Base-by-base conservation (phyloP, 1,284 basidiomycete genomes). In the Blastosporella zonata region DNA sequence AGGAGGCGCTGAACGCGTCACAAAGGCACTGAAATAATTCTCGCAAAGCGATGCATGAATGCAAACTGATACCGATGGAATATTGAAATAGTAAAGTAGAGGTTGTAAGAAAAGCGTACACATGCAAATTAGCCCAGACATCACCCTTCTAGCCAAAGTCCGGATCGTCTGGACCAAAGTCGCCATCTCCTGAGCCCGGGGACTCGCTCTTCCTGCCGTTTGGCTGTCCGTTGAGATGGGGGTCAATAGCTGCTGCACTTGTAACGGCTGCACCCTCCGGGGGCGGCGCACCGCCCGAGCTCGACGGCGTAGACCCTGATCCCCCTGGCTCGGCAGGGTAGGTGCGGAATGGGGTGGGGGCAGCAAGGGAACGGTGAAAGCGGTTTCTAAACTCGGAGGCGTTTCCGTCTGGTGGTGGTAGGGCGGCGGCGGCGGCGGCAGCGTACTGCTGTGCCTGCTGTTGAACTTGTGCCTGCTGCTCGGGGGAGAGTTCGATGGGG, bases 331-430 rank as follows among this genome's bases (percentile, higher is more conserved):
- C 18, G 5, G 47, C 6, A 17, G 35, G 38, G 38, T 58, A 57
- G 3, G 62, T 59, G 27, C 64, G 74, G 66, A 88, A 88, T 0
- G 86, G 85, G 0, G 82, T 74, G 0, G 84, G 84, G 0, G 77
- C 82, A 28, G 77, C 71, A 43, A 89, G 70, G 2, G 84, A 69
- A 20, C 83, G 73, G 50, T 82, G 82, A 61, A 88, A 89, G 41
- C 86, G 80, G 4, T 78, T 79, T 29, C 86, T 81, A 57, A 87
- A 84, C 54, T 87, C 83, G 55, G 77, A 64, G 5, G 73, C 21
- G 5, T 72, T 20, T 43, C 60, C 37, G 38, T 58, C 51, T 9
- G 13, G 56, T 47, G 13, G 56, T 47, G 34, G 52, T 35, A 17
- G 43, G 41, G 23, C 37, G 23, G 25, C 52, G 23, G 37, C 29